A percentile compares a stretch with the other conserved stretches of the same genome.
Conservation (phyloP, 129 eudicot species). For the Apium graveolens region DNA sequence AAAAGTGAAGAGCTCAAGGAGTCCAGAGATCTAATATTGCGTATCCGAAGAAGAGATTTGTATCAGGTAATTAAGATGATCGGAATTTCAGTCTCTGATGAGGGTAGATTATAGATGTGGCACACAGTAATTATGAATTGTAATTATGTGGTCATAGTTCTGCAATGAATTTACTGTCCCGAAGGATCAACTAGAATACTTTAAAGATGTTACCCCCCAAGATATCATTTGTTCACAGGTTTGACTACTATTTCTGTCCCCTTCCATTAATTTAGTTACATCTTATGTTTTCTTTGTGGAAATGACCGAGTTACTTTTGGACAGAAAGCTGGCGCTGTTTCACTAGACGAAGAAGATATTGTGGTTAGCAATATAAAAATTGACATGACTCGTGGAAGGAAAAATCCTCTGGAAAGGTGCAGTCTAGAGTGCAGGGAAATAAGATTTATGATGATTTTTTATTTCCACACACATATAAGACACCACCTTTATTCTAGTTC, state of each 20-base stretch:
- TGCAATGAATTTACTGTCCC: constrained; percentile 94
- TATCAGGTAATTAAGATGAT: constrained; percentile 51
- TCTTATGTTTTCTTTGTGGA: neutral
- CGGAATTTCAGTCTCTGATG: neutral
- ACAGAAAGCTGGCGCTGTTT: constrained; percentile 39
- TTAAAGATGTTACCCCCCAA: constrained; percentile 49
- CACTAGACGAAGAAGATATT: constrained; percentile 70
- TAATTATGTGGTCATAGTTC: constrained; percentile 36
- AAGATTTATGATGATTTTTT: neutral
- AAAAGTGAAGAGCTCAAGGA: constrained; percentile 56
- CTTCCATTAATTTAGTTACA: neutral
- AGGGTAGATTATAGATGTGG: neutral
- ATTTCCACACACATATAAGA: neutral
- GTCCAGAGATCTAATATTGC: constrained; percentile 59
- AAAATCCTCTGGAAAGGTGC: constrained; percentile 76
- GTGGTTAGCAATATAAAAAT: constrained; percentile 78
- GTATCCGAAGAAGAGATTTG: constrained; percentile 71
- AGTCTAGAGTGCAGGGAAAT: constrained; percentile 7
- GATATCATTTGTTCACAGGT: constrained; percentile 96
- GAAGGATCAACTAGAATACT: constrained; percentile 64
- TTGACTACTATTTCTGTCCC: neutral
- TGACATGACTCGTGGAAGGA: constrained; percentile 69
- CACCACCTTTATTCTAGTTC: neutral
- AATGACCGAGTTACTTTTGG: constrained; percentile 13
- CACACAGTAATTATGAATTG: neutral